Evolutionary conservation across 2,329 filamentous ascomycete genomes (phyloP), one percentile per base, ranked within the genome.

Genomic region (Alternaria sp.): DNA sequence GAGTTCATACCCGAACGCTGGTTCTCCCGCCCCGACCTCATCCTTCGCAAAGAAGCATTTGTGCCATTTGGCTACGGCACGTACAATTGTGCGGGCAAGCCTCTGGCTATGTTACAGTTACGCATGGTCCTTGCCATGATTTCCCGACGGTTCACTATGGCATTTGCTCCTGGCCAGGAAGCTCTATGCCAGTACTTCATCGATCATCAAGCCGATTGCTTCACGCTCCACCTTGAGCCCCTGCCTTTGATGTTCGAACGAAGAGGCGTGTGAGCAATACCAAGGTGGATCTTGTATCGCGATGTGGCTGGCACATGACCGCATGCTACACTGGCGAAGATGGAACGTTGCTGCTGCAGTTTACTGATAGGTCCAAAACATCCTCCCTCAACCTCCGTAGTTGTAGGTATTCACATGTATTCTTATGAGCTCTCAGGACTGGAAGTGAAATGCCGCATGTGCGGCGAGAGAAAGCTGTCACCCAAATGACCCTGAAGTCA

Each of bases 11-110:
- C 64, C 30, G 66, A 70, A 47, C 64, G 69, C 17, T 69, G 69
- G 66, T 62, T 21, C 17, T 54, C 63, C 1, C 45, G 49, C 6
- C 65, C 62, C 6, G 54, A 65, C 11, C 61, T 71, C 8, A 54
- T 69, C n/a, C 21, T 68, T n/a, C 50, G 62, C 21, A 66, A 54
- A 60, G 61, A 83, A 43, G 90, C 90, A 1, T 93, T 91, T 77
- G 91, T 88, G 63, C 89, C 91, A 3, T 92, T 92, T 70, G 88
- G 85, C 19, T 81, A 91, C 62, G 90, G 90, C 0, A 85, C 88
- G 0, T 82, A 90, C 17, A 88, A 11, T 0, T 40, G 36, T 40
- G 36, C 36, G 3, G 36, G 36, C 2, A 40, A 17, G 36, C n/a
- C 36, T 0, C 6, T 40, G 2, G 36, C 36, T 3, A 11, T 17